A percentile compares a stretch with the other conserved stretches of the same genome.
These are phyloP conservation scores for Trichoderma virens DNA, from an alignment of 495 filamentous ascomycete species.

Conservation along the genomic window DNA sequence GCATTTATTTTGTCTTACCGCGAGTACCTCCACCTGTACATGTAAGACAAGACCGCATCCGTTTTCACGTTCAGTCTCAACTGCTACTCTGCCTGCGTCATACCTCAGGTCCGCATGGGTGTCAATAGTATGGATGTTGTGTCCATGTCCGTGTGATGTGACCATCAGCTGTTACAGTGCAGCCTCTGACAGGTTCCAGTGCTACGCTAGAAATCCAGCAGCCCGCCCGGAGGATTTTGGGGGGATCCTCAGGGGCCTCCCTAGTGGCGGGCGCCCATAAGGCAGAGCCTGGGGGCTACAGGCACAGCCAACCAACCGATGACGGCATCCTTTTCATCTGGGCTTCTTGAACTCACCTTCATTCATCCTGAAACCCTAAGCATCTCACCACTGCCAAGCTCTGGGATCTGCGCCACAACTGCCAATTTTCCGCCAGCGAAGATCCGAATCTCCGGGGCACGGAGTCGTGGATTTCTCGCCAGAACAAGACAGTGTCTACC, in stretches of 20 bases:
- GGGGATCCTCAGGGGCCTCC: not conserved
- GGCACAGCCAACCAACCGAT: not conserved
- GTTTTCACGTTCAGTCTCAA: too few species aligned
- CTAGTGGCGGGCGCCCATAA: slow-evolving; percentile 1
- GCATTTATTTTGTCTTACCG: too few species aligned
- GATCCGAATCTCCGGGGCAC: not conserved
- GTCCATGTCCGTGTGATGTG: not conserved
- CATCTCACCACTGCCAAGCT: not conserved
- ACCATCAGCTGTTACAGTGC: not conserved
- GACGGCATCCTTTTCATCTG: not conserved
- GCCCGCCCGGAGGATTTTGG: not conserved
- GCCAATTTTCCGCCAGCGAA: not conserved
- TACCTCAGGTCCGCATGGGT: not conserved
- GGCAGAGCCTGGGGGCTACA: not conserved
- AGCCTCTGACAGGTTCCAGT: slow-evolving; percentile 1
- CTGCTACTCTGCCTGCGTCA: not conserved
- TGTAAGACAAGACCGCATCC: too few species aligned
- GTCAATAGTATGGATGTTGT: not conserved
- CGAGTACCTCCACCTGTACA: too few species aligned
- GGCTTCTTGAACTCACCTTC: not conserved
- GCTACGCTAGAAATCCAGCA: not conserved
- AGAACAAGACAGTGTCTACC: not conserved
- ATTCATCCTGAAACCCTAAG: not conserved
- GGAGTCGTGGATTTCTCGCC: not conserved
- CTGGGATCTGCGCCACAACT: not conserved